A percentile compares a stretch with the other conserved stretches of the same genome.
Evolutionary conservation across 768 basidiomycete species (phyloP).

Genomic region (Trametes sanguinea): DNA sequence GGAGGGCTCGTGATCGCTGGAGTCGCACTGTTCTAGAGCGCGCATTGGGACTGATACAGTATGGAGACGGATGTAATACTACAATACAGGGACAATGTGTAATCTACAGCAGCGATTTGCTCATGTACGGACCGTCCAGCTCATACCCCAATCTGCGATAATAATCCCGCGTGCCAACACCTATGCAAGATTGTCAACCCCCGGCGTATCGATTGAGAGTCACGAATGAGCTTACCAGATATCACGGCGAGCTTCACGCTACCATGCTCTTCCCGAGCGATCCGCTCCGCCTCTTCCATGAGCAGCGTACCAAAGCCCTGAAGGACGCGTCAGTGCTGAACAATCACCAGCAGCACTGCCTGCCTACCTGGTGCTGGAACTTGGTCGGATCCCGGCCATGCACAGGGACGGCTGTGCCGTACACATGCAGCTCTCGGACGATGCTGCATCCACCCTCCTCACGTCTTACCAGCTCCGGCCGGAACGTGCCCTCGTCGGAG

Average conservation of each 20-base stretch:
- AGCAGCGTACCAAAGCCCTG: constrained; percentile 95
- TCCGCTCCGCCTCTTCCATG: constrained; percentile 99
- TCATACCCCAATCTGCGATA: constrained; percentile 93
- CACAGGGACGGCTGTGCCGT: constrained; percentile 96
- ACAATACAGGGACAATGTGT: constrained; percentile 13
- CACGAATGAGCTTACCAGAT: constrained; percentile 59
- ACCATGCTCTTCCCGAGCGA: constrained; percentile 95
- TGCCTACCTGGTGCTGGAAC: constrained; percentile 85
- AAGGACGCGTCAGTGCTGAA: constrained; percentile 10
- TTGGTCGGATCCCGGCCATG: constrained; percentile 97
- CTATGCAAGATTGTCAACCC: constrained; percentile 38
- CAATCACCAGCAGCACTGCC: not conserved
- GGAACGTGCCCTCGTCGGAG: constrained; percentile 95
- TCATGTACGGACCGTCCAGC: constrained; percentile 98
- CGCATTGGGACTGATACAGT: constrained; percentile 11
- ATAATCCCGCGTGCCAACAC: constrained; percentile 96
- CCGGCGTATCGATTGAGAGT: not conserved
- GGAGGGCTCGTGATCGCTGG: constrained; percentile 5
- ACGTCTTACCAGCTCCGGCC: constrained; percentile 79
- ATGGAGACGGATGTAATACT: constrained; percentile 10
- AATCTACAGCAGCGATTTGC: constrained; percentile 59
- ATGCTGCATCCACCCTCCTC: constrained; percentile 86
- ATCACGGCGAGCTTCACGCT: constrained; percentile 97
- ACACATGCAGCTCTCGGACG: constrained; percentile 95
- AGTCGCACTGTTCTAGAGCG: not conserved